Percentiles rank a stretch among this genome's conserved stretches.
Evolutionary conservation across 192 early-diverging fungal genomes (phyloP).

Genomic region (Coemansia reversa): DNA sequence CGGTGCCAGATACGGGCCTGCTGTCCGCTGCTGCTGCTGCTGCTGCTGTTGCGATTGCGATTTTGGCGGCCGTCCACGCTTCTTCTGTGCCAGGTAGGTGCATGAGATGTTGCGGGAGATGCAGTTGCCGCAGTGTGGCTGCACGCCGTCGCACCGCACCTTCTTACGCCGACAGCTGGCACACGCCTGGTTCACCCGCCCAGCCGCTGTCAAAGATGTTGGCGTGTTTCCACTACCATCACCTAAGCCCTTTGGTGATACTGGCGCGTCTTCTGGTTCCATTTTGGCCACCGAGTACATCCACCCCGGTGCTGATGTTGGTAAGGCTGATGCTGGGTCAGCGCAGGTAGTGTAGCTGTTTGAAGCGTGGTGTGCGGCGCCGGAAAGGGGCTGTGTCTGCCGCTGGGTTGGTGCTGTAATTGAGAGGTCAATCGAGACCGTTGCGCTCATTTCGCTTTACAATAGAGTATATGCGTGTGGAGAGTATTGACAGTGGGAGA

Average conservation of each 20-base stretch:
- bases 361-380: background rate
- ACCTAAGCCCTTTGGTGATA: conserved; percentile 1
- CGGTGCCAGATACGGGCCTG: background rate
- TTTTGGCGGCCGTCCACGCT: conserved; percentile 53
- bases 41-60: conserved; percentile 7
- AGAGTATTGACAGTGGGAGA: background rate
- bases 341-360: background rate
- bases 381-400: background rate
- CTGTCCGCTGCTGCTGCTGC: background rate
- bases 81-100: conserved; percentile 45
- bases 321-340: background rate
- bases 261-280: conserved; percentile 2
- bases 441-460: conserved; percentile 2
- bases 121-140: conserved; percentile 57
- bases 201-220: background rate
- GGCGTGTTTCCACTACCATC: background rate
- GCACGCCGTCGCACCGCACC: conserved; percentile 56
- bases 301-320: conserved; percentile 2
- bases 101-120: conserved; percentile 37
- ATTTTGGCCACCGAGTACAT: background rate
- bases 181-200: conserved; percentile 49
- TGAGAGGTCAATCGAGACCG: background rate
- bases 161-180: conserved; percentile 57
- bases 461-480: background rate
- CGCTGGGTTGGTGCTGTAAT: background rate